Evolutionary conservation across 345 rosid genomes (phyloP), one percentile per base, ranked within the genome.

Genomic region (Toxicodendron radicans): DNA sequence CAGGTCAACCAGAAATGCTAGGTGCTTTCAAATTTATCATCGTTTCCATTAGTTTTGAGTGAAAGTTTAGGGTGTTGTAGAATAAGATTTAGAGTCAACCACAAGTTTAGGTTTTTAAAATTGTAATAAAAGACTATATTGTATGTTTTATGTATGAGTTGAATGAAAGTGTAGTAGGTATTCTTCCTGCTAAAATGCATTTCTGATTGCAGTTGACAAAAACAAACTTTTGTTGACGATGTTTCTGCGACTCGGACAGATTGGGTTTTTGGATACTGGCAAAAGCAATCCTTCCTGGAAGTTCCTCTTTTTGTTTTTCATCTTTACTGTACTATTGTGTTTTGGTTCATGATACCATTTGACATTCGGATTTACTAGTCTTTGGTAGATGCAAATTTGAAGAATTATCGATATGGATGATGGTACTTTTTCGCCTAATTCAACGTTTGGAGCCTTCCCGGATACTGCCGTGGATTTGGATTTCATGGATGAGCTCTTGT

Each of bases 401-500:
- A 79, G 79, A 71, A 32, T 74, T 48, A 66, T 66, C 53, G 59
- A 65, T 65, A 90, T 92, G 97, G 95, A 85, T 67, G 88, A 74
- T 71, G 88, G 83, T 60, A 78, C 76, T 14, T 78, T 79, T 74
- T 49, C 86, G 2, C 90, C 91, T 13, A 75, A 68, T 75, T 83
- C 91, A 75, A 49, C 79, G 51, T 72, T 78, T 21, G 86, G 83
- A 72, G 80, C 71, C 78, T 81, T 87, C 72, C 73, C 82, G 12
- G 90, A 80, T 33, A 62, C 86, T 54, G 80, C 90, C 80, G 84
- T 91, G 93, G 97, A 94, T 84, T 84, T 94, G 83, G 94, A 92
- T 83, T 87, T 90, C 75, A 84, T 94, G 93, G 93, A 94, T 76
- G 89, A 94, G 76, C 90, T 92, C 73, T 85, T 92, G 84, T 79